Conservation (phyloP, 2,329 filamentous ascomycete genomes). For the Cercospora sp. region DNA sequence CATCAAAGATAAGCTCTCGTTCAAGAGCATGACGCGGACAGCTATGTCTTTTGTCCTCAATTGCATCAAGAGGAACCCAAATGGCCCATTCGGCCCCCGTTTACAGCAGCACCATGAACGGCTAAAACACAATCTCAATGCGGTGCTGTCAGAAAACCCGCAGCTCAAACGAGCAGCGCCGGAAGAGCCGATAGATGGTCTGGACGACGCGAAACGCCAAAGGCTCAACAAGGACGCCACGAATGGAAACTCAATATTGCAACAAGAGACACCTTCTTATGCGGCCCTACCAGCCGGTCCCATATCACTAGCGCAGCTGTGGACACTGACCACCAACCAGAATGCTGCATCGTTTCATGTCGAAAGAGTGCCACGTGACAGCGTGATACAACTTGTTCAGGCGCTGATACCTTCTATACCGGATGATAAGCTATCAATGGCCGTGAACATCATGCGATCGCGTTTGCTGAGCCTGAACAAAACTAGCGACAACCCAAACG, state of each 20-base stretch:
- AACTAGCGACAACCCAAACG: neutral
- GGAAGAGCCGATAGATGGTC: conserved; percentile 67
- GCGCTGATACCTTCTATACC: conserved; percentile 74
- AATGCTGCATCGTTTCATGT: conserved; percentile 80
- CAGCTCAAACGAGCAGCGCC: conserved; percentile 68
- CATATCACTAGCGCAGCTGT: conserved; percentile 78
- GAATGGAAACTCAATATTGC: conserved; percentile 27
- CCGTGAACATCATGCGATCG: conserved; percentile 61
- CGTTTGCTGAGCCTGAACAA: conserved; percentile 44
- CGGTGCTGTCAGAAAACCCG: conserved; percentile 76
- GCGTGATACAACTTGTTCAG: conserved; percentile 79
- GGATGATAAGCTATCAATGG: conserved; percentile 65
- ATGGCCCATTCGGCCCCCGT: conserved; percentile 68
- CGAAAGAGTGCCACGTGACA: conserved; percentile 69
- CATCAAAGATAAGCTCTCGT: conserved; percentile 73
- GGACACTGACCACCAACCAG: conserved; percentile 75
- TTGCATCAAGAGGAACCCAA: conserved; percentile 78
- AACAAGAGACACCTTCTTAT: conserved; percentile 50
- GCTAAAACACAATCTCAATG: conserved; percentile 72
- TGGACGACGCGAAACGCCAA: conserved; percentile 79
- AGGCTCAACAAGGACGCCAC: conserved; percentile 59
- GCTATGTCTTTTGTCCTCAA: conserved; percentile 80
- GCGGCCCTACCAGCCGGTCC: conserved; percentile 73
- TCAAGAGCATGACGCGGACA: conserved; percentile 94
- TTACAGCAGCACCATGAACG: conserved; percentile 88